phyloP scores from a whole-genome alignment of 169 alveolate species.

The Plasmodium falciparum region DNA sequence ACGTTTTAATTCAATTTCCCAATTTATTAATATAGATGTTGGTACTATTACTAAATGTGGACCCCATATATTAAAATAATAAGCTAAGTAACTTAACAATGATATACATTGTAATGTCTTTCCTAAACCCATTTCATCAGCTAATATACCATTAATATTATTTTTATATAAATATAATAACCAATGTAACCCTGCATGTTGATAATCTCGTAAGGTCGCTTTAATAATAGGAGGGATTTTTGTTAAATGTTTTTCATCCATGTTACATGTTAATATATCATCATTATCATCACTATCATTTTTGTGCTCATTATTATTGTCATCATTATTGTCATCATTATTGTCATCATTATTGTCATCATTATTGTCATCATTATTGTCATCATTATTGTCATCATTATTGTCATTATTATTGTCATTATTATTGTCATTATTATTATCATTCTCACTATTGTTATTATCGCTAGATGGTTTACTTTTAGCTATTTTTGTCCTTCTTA shows the following conservation, averaged over 20 bases:
- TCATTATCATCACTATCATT: slow-evolving; percentile 2
- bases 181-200: slow-evolving; percentile 97
- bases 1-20: slow-evolving; percentile 99
- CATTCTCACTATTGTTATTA: no score
- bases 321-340: no score
- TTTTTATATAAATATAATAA: slow-evolving; percentile 95
- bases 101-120: slow-evolving; percentile 99
- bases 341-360: no score
- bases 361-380: no score
- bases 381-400: slow-evolving; percentile 24
- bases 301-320: no score
- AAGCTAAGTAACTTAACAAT: slow-evolving; percentile 97
- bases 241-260: slow-evolving; percentile 81
- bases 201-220: slow-evolving; percentile 95
- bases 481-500: neutral
- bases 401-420: no score
- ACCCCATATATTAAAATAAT: slow-evolving; percentile 97
- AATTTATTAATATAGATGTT: slow-evolving; percentile 97
- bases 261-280: slow-evolving; percentile 79
- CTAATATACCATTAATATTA: slow-evolving; percentile 97
- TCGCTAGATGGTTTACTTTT: slow-evolving; percentile 14
- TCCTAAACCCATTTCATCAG: slow-evolving; percentile 99
- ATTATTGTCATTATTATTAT: no score
- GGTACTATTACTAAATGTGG: slow-evolving; percentile 99
- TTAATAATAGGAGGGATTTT: slow-evolving; percentile 92